phyloP scores from a whole-genome alignment of 2,329 filamentous ascomycete species.

The Phialemoniopsis sp. region DNA sequence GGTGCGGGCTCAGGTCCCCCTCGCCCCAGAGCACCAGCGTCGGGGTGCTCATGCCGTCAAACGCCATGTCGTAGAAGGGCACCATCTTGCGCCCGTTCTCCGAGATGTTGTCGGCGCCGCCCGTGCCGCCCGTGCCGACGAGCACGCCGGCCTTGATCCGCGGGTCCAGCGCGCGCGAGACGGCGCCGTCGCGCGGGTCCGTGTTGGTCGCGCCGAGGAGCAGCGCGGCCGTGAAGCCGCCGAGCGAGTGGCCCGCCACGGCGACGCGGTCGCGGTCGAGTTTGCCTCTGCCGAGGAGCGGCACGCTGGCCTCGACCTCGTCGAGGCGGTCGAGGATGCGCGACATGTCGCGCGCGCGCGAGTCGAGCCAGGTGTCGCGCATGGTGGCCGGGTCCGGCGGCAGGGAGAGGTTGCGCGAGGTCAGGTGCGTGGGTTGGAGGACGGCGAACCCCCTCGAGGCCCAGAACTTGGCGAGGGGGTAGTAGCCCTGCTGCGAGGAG shows the following conservation, averaged over 20 bases:
- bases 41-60: slow-evolving; percentile 25
- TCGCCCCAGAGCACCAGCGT: slow-evolving; percentile 33
- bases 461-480: slow-evolving; percentile 34
- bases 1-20: slow-evolving; percentile 24
- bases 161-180: slow-evolving; percentile 15
- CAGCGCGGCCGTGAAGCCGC: slow-evolving; percentile 24
- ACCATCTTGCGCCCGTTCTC: slow-evolving; percentile 18
- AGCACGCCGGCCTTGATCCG: slow-evolving; percentile 32
- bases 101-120: slow-evolving; percentile 24
- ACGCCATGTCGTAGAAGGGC: slow-evolving; percentile 25
- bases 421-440: slow-evolving; percentile 35
- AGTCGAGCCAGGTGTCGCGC: slow-evolving; percentile 23
- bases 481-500: slow-evolving; percentile 35
- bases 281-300: slow-evolving; percentile 21
- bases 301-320: slow-evolving; percentile 24
- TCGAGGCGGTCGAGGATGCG: slow-evolving; percentile 30
- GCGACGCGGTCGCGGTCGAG: slow-evolving; percentile 27
- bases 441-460: slow-evolving; percentile 36
- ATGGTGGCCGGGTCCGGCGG: slow-evolving; percentile 5
- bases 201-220: slow-evolving; percentile 28
- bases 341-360: slow-evolving; percentile 27
- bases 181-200: slow-evolving; percentile 20
- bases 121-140: slow-evolving; percentile 23
- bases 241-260: slow-evolving; percentile 33
- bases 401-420: slow-evolving; percentile 23